phyloP scores from a whole-genome alignment of 2,329 filamentous ascomycete genomes.

The Ceratocystis eucalypticola region DNA sequence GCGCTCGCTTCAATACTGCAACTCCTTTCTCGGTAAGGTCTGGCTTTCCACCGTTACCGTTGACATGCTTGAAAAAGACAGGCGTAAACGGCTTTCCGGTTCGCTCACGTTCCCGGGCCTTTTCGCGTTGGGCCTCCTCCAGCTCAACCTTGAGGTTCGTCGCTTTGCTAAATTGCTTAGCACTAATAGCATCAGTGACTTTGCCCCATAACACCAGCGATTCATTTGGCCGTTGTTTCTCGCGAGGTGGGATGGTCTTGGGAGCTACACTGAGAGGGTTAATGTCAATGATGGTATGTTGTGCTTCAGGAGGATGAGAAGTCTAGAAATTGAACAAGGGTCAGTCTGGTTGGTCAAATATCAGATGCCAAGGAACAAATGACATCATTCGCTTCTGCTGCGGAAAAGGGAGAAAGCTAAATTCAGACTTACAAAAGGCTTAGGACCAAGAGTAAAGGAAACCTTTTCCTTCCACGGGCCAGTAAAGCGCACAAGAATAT shows the following conservation, averaged over 20 bases:
- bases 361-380: background rate
- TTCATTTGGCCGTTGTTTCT: constrained; percentile 76
- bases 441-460: constrained; percentile 45
- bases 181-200: constrained; percentile 72
- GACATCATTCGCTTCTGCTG: background rate
- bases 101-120: constrained; percentile 65
- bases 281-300: constrained; percentile 73
- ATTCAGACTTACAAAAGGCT: constrained; percentile 43
- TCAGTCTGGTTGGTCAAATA: background rate
- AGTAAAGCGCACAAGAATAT: constrained; percentile 67
- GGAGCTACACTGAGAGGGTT: constrained; percentile 64
- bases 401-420: background rate
- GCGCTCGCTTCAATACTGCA: constrained; percentile 38
- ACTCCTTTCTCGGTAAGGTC: constrained; percentile 42
- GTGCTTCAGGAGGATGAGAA: constrained; percentile 41
- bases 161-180: constrained; percentile 71
- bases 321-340: constrained; percentile 24
- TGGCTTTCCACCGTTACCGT: constrained; percentile 42
- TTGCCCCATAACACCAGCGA: constrained; percentile 75
- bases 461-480: constrained; percentile 73
- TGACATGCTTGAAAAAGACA: constrained; percentile 64
- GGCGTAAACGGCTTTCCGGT: constrained; percentile 62
- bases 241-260: constrained; percentile 65
- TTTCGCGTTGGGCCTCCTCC: constrained; percentile 77
- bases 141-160: constrained; percentile 81